Conservation (phyloP, 768 basidiomycete species). For the Candolleomyces eurysporus region DNA sequence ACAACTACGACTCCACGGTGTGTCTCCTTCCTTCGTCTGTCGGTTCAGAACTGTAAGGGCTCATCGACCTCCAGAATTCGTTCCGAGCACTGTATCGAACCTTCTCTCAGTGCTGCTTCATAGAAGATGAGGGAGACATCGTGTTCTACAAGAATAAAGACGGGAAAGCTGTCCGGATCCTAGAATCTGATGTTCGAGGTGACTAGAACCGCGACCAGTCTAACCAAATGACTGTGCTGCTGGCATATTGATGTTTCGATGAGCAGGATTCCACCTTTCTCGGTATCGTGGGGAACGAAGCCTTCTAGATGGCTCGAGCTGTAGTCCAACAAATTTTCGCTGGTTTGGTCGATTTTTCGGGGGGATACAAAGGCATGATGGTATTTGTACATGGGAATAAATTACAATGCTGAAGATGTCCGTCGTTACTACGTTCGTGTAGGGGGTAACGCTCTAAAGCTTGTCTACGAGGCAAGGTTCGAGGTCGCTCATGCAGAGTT, state of each 20-base stretch:
- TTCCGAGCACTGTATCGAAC: conserved; percentile 60
- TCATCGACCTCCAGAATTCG: conserved; percentile 36
- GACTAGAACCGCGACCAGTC: too few relatives aligned
- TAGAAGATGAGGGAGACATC: conserved; percentile 62
- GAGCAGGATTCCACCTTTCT: neutral
- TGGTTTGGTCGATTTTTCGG: too few relatives aligned
- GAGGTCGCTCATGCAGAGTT: neutral
- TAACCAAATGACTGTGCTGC: too few relatives aligned
- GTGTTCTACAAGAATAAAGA: conserved; percentile 60
- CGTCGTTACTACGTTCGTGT: too few relatives aligned
- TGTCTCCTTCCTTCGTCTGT: conserved; percentile 10
- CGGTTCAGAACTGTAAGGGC: conserved; percentile 2
- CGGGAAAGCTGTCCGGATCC: conserved; percentile 37
- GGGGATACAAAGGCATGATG: too few relatives aligned
- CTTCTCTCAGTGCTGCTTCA: conserved; percentile 60
- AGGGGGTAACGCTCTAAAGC: too few relatives aligned
- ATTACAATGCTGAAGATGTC: too few relatives aligned
- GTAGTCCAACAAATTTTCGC: too few relatives aligned
- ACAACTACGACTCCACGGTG: conserved; percentile 62
- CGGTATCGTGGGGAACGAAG: too few relatives aligned
- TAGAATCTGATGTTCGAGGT: neutral
- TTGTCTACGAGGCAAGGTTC: neutral
- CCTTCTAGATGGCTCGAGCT: too few relatives aligned
- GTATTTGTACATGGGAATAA: too few relatives aligned
- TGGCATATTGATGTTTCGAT: too few relatives aligned